phyloP scores from a whole-genome alignment of 129 eudicot genomes.

The Lactuca sativa region DNA sequence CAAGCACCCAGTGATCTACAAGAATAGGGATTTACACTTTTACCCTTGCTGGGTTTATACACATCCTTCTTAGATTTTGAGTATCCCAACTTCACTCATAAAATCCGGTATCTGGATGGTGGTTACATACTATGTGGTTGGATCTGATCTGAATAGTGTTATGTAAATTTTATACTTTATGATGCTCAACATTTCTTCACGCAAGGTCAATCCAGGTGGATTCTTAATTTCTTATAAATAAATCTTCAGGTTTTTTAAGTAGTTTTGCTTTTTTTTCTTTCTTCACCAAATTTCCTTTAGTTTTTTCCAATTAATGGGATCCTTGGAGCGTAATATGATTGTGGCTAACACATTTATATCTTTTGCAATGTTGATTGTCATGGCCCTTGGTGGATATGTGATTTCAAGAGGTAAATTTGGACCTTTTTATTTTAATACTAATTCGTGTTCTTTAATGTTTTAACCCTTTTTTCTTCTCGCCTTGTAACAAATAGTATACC shows the following conservation, averaged over 20 bases:
- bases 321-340: conserved; percentile 95
- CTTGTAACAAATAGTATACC: conserved; percentile 78
- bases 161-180: conserved; percentile 44
- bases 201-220: conserved; percentile 8
- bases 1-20: conserved; percentile 91
- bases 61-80: conserved; percentile 89
- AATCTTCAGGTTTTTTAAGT: conserved; percentile 66
- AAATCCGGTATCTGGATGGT: conserved; percentile 96
- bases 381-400: conserved; percentile 95
- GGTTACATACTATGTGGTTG: conserved; percentile 84
- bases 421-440: not conserved
- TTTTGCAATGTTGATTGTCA: conserved; percentile 93
- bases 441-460: not conserved
- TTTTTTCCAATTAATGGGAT: conserved; percentile 88
- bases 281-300: conserved; percentile 92
- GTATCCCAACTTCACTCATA: conserved; percentile 84
- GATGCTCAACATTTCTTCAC: not conserved
- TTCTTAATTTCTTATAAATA: conserved; percentile 12
- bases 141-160: conserved; percentile 78
- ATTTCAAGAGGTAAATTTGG: conserved; percentile 73
- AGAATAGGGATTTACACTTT: conserved; percentile 93
- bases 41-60: conserved; percentile 95
- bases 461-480: conserved; percentile 8
- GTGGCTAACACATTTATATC: conserved; percentile 98
- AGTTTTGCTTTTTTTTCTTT: conserved; percentile 70